phyloP scores from a whole-genome alignment of 805 yeast genomes.

The Lachancea quebecensis region DNA sequence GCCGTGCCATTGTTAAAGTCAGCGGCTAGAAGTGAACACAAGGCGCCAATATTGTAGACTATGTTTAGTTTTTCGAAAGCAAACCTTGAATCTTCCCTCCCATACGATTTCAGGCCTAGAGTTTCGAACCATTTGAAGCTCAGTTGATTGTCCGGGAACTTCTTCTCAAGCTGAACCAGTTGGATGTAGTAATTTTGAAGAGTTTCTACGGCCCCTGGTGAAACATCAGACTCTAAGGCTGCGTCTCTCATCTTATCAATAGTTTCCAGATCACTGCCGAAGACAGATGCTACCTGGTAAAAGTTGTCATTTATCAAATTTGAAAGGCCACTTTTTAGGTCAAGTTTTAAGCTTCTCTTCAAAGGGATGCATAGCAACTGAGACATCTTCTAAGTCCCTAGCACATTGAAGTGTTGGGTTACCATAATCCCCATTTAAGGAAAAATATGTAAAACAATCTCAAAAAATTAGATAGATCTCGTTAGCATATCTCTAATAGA shows the following conservation, averaged over 20 bases:
- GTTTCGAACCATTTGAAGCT: slow-evolving; percentile 71
- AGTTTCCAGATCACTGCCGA: slow-evolving; percentile 36
- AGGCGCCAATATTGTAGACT: slow-evolving; percentile 61
- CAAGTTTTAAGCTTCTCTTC: slow-evolving; percentile 39
- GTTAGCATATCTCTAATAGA: too few species aligned
- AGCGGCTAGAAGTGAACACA: slow-evolving; percentile 51
- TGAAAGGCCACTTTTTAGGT: slow-evolving; percentile 35
- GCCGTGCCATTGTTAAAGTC: slow-evolving; percentile 37
- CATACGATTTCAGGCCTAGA: slow-evolving; percentile 47
- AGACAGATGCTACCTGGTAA: slow-evolving; percentile 38
- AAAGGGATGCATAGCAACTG: slow-evolving; percentile 48
- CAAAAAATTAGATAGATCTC: too few species aligned
- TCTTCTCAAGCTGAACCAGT: slow-evolving; percentile 39
- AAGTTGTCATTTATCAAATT: slow-evolving; percentile 43
- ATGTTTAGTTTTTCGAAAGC: slow-evolving; percentile 56
- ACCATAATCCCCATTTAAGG: too few species aligned
- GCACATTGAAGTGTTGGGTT: neutral
- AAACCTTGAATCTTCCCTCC: slow-evolving; percentile 44
- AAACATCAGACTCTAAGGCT: slow-evolving; percentile 33
- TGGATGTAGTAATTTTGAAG: slow-evolving; percentile 43
- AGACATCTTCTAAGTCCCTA: slow-evolving; percentile 11
- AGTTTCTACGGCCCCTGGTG: slow-evolving; percentile 32
- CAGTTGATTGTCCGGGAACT: slow-evolving; percentile 58
- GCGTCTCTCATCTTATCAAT: slow-evolving; percentile 40
- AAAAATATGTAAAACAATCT: too few species aligned